Base-by-base conservation (phyloP, 345 rosid species). In the Rhodamnia rubescens region DNA sequence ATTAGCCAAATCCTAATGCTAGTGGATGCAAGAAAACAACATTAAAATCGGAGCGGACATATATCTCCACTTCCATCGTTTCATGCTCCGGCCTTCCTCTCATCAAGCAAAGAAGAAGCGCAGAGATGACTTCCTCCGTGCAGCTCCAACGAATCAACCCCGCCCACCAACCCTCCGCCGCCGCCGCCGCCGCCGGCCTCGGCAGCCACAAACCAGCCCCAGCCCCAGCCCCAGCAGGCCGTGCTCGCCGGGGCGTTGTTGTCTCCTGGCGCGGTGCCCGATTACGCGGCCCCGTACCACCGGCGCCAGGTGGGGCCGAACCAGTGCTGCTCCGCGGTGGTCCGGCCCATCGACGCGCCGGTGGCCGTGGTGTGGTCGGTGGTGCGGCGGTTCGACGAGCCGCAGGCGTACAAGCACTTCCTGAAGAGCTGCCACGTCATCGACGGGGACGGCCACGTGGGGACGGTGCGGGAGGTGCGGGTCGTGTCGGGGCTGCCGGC, bases 401-500 rank as follows among this genome's bases (percentile, higher is more conserved):
- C 99, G 5, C 98, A 96, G 88, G 98, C 92, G 15, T 97, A 97
- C 89, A 97, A 97, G 84, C 95, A 95, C 89, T 96, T 97, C 56
- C 86, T 97, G 13, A 95, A 85, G 90, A 94, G 94, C 90, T 97
- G 99, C 89, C 92, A 91, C 59, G 90, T 97, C 82, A 90, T 91
- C 87, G 53, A 88, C 84, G 98, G 99, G 2, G 93, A 96, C 83
- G 99, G 99, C 18, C 84, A 84, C 74, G 95, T 96, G 5, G 99
- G 99, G 0, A 92, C 95, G 24, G 89, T 97, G 74, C 91, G 98
- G 4, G 95, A 96, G 89, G 92, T 95, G n/a, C 94, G 85, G 83
- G 98, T 97, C 81, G 92, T 97, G 53, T 96, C 99, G 4, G 99
- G 98, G 56, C 92, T 97, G 14, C 98, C 99, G 2, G 98, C 99